These are phyloP conservation scores for Eragrostis tef DNA, from an alignment of 202 grass and related monocot genomes.

Conservation along the genomic window DNA sequence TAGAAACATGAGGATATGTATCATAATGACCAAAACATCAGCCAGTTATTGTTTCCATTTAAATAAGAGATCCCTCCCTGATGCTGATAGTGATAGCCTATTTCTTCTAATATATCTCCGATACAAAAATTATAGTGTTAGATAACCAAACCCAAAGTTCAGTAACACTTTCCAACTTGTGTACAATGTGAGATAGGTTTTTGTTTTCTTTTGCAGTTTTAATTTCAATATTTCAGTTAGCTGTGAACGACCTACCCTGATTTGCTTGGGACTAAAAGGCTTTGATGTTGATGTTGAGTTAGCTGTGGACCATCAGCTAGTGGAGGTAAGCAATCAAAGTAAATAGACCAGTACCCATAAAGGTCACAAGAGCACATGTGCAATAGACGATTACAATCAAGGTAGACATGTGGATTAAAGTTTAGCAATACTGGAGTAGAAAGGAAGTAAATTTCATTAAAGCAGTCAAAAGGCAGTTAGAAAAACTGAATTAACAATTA, in stretches of 20 bases:
- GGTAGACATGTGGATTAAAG: slow-evolving; percentile 2
- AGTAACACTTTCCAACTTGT: not conserved
- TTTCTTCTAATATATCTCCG: not conserved
- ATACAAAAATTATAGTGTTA: not conserved
- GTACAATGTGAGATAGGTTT: slow-evolving; percentile 12
- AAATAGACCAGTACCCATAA: not conserved
- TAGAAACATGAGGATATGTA: not conserved
- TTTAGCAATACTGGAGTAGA: slow-evolving; percentile 4
- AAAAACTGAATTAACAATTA: not conserved
- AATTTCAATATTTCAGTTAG: slow-evolving; percentile 12
- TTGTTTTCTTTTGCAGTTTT: not conserved
- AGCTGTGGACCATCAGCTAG: not conserved
- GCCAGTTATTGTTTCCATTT: not conserved
- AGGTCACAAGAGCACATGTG: slow-evolving; percentile 10
- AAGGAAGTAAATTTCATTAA: not conserved
- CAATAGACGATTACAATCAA: not conserved
- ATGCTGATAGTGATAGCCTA: not conserved
- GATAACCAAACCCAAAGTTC: not conserved
- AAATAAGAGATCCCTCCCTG: not conserved
- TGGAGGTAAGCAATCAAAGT: slow-evolving; percentile 8
- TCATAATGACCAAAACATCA: not conserved
- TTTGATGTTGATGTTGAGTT: not conserved
- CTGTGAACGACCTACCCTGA: not conserved
- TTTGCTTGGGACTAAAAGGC: too few species aligned
- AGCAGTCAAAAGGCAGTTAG: slow-evolving; percentile 3